phyloP scores from a whole-genome alignment of 768 basidiomycete species.

The Tubosaeta sp. region DNA sequence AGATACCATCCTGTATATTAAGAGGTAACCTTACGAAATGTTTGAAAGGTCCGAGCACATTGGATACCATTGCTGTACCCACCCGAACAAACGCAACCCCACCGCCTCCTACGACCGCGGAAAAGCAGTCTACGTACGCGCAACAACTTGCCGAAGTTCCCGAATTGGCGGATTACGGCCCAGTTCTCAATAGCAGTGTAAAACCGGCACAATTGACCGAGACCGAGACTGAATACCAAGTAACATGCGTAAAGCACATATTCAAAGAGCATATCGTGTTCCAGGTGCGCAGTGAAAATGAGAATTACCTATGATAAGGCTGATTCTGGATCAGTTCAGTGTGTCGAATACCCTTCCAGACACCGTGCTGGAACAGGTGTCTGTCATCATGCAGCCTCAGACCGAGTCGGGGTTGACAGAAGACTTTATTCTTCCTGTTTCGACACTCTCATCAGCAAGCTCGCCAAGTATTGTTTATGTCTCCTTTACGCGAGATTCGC shows the following conservation, averaged over 20 bases:
- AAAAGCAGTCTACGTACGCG: slow-evolving; percentile 83
- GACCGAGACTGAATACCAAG: slow-evolving; percentile 97
- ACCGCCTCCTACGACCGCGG: slow-evolving; percentile 76
- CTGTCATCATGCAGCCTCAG: slow-evolving; percentile 86
- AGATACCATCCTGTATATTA: slow-evolving; percentile 26
- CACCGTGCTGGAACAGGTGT: slow-evolving; percentile 90
- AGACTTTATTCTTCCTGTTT: slow-evolving; percentile 90
- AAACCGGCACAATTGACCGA: slow-evolving; percentile 86
- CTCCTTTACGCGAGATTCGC: slow-evolving; percentile 81
- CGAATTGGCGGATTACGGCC: slow-evolving; percentile 80
- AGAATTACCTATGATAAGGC: not conserved
- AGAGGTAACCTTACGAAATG: slow-evolving; percentile 9
- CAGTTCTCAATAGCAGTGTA: slow-evolving; percentile 80
- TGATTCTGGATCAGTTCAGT: slow-evolving; percentile 67
- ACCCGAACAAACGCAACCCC: slow-evolving; percentile 56
- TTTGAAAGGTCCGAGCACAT: slow-evolving; percentile 67
- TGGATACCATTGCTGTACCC: slow-evolving; percentile 81
- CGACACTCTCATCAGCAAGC: slow-evolving; percentile 59
- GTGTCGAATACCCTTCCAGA: slow-evolving; percentile 95
- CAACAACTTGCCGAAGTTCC: slow-evolving; percentile 84
- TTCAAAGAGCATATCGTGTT: slow-evolving; percentile 96
- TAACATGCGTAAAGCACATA: slow-evolving; percentile 93
- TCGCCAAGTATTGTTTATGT: slow-evolving; percentile 91
- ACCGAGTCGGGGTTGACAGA: slow-evolving; percentile 75
- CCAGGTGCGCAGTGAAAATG: slow-evolving; percentile 56